These are phyloP conservation scores for Penicillium coprophilum DNA, from an alignment of 495 filamentous ascomycete genomes.

Conservation along the genomic window DNA sequence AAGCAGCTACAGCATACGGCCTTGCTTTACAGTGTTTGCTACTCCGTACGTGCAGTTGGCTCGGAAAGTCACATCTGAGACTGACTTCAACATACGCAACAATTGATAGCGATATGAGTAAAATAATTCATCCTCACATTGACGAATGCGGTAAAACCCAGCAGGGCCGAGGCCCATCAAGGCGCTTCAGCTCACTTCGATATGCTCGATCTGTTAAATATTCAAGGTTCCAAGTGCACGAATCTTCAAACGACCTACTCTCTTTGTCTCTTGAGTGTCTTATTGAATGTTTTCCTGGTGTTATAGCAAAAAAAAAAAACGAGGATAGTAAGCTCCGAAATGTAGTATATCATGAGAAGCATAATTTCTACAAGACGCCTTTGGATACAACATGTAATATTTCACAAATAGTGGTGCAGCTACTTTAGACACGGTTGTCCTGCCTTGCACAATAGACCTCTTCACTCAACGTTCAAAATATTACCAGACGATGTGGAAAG, in stretches of 20 bases:
- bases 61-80: not conserved
- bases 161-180: not conserved
- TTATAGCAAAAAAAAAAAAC: too few relatives aligned
- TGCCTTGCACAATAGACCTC: not conserved
- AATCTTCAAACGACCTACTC: not conserved
- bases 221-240: not conserved
- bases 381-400: not conserved
- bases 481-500: conserved; percentile 45
- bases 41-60: not conserved
- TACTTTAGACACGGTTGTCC: not conserved
- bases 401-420: not conserved
- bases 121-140: not conserved
- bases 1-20: not conserved
- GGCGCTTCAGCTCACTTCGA: not conserved
- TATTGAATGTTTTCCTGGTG: too few relatives aligned
- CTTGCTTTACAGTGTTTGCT: not conserved
- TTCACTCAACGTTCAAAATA: conserved; percentile 31
- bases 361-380: too few relatives aligned
- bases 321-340: too few relatives aligned
- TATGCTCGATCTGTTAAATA: not conserved
- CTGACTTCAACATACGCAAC: not conserved
- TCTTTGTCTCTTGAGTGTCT: too few relatives aligned
- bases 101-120: not conserved
- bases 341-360: not conserved
- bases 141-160: not conserved